Evolutionary conservation across 2,329 filamentous ascomycete genomes (phyloP).

Genomic region (Ceratocystis variospora): DNA sequence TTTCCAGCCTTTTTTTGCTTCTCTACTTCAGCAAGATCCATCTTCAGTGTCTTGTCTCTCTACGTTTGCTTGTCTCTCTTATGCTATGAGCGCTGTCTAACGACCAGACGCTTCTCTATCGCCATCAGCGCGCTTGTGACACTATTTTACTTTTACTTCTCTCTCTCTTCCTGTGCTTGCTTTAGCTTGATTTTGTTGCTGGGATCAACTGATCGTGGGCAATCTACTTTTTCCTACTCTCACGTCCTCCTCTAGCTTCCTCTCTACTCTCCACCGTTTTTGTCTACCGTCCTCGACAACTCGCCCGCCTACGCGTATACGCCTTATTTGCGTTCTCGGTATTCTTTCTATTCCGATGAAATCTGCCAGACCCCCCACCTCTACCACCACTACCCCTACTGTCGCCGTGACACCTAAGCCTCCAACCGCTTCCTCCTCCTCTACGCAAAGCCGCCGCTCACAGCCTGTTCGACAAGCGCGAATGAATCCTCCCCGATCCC

Average conservation of each 20-base stretch:
- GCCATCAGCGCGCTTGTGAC: not conserved
- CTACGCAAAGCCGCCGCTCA: slow-evolving; percentile 40
- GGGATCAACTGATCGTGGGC: too few species aligned
- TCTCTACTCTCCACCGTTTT: not conserved
- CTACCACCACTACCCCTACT: slow-evolving; percentile 25
- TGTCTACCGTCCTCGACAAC: not conserved
- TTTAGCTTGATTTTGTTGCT: not conserved
- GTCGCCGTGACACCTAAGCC: slow-evolving; percentile 24
- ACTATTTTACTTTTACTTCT: not conserved
- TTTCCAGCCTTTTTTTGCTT: not conserved
- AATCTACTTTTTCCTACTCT: too few species aligned
- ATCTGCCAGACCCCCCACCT: slow-evolving; percentile 36
- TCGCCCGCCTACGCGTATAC: not conserved
- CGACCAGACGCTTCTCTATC: not conserved
- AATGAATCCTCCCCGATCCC: slow-evolving; percentile 43
- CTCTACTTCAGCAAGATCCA: not conserved
- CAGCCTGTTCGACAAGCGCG: slow-evolving; percentile 53
- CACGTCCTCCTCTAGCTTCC: not conserved
- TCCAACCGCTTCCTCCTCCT: not conserved
- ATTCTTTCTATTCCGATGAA: slow-evolving; percentile 33
- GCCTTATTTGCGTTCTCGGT: not conserved
- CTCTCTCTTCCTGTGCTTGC: not conserved
- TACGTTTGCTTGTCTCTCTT: not conserved
- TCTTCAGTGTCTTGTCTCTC: not conserved
- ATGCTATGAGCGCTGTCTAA: not conserved